phyloP scores from a whole-genome alignment of 345 rosid species.

The Corchorus olitorius region DNA sequence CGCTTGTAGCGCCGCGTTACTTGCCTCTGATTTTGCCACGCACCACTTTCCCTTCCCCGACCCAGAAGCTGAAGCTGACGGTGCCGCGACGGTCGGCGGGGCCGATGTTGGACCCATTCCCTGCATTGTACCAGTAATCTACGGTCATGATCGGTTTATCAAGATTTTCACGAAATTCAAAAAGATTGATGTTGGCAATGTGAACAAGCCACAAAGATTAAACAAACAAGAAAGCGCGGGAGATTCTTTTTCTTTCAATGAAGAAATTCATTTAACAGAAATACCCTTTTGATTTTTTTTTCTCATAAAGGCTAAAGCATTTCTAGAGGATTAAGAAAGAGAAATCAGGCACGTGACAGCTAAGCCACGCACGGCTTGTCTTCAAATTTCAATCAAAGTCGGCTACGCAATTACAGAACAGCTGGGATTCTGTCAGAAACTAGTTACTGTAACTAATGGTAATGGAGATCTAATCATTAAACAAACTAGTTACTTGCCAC shows the following conservation, averaged over 20 bases:
- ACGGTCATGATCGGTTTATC: background rate
- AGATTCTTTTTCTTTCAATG: background rate
- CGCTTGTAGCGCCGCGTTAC: slow-evolving; percentile 51
- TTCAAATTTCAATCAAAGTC: background rate
- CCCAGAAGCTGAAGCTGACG: slow-evolving; percentile 21
- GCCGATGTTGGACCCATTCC: slow-evolving; percentile 36
- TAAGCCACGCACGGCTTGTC: background rate
- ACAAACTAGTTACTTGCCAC: background rate
- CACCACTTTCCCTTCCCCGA: slow-evolving; percentile 47
- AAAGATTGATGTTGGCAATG: background rate
- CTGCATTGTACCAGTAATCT: slow-evolving; percentile 20
- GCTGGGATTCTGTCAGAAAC: background rate
- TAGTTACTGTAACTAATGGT: background rate
- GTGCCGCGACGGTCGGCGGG: slow-evolving; percentile 25
- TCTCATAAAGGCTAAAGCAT: too few relatives aligned
- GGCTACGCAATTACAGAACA: background rate
- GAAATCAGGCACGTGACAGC: background rate
- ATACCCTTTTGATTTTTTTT: too few relatives aligned
- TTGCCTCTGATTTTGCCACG: slow-evolving; percentile 47
- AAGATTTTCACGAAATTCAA: background rate
- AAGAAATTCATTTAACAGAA: background rate
- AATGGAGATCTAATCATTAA: background rate
- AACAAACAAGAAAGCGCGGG: background rate
- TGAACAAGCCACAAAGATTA: background rate
- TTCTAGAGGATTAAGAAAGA: background rate